These are phyloP conservation scores for Pseudogymnoascus sp. DNA, from an alignment of 2,329 filamentous ascomycete genomes.

Conservation along the genomic window DNA sequence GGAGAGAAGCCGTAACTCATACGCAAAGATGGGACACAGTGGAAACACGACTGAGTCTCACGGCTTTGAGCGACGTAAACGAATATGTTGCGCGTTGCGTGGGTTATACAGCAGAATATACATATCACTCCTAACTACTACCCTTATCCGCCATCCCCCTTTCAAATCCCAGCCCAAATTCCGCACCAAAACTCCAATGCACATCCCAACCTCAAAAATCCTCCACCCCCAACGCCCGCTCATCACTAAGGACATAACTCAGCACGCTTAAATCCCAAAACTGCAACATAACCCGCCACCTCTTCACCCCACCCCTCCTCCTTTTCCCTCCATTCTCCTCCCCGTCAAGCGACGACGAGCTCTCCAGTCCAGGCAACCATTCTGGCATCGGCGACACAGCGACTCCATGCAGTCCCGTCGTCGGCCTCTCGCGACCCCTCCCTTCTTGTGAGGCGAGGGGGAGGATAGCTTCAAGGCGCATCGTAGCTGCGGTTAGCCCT, in stretches of 20 bases:
- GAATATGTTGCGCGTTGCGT: not conserved
- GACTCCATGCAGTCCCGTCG: conserved; percentile 56
- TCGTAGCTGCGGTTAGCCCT: conserved; percentile 19
- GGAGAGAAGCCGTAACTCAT: too few species aligned
- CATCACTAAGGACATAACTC: conserved; percentile 54
- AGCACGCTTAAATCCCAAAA: conserved; percentile 63
- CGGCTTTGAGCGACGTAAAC: not conserved
- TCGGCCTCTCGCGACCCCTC: conserved; percentile 29
- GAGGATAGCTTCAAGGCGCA: conserved; percentile 47
- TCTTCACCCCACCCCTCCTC: conserved; percentile 30
- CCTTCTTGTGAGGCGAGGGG: conserved; percentile 29
- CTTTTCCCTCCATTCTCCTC: conserved; percentile 17
- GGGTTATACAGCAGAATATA: not conserved
- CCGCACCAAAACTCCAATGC: not conserved
- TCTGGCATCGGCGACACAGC: conserved; percentile 57
- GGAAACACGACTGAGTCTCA: too few species aligned
- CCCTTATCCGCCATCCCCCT: not conserved
- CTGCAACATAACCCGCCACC: conserved; percentile 64
- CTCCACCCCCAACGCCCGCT: not conserved
- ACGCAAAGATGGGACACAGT: too few species aligned
- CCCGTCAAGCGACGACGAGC: conserved; percentile 6
- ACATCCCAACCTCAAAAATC: not conserved
- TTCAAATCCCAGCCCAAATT: not conserved
- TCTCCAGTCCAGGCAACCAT: conserved; percentile 24
- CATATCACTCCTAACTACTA: not conserved